A percentile compares a stretch with the other conserved stretches of the same genome.
These are phyloP conservation scores for Coemansia sp. DNA, from an alignment of 192 early-diverging fungal genomes.

Conservation along the genomic window DNA sequence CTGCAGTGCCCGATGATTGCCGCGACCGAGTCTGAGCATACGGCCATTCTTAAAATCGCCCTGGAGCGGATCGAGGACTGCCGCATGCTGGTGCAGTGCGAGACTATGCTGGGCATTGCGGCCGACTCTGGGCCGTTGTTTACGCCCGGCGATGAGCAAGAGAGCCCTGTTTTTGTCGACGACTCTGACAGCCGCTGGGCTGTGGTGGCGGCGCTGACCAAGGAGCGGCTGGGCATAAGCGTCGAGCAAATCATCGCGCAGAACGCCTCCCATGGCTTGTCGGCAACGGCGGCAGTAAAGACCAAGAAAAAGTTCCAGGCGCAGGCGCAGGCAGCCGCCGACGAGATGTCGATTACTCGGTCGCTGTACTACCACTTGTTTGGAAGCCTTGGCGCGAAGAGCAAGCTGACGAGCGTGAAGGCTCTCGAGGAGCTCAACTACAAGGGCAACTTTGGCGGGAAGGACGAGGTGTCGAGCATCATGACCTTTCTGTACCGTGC, in stretches of 20 bases:
- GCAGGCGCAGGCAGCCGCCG: constrained; percentile 11
- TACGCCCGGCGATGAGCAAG: background rate
- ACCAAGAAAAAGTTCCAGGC: constrained; percentile 16
- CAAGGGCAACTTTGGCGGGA: constrained; percentile 10
- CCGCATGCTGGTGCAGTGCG: constrained; percentile 42
- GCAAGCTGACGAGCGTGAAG: constrained; percentile 7
- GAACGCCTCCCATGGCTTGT: background rate
- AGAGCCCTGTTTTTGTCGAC: background rate
- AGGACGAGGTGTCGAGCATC: constrained; percentile 2
- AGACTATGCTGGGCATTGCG: constrained; percentile 31
- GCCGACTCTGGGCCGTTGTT: background rate
- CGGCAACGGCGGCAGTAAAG: background rate
- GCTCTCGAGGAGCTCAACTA: constrained; percentile 10
- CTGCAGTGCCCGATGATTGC: constrained; percentile 28
- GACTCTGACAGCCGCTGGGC: constrained; percentile 28
- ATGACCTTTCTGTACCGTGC: constrained; percentile 42
- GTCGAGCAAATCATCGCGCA: background rate
- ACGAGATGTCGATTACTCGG: constrained; percentile 17
- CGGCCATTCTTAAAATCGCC: constrained; percentile 20
- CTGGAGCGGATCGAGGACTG: constrained; percentile 32
- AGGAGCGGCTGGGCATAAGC: constrained; percentile 12
- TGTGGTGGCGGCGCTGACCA: constrained; percentile 11
- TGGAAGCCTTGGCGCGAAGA: constrained; percentile 8
- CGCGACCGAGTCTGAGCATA: constrained; percentile 40
- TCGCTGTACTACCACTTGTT: constrained; percentile 30